phyloP scores from a whole-genome alignment of 805 yeast species.

The Zygosaccharomyces bisporus region DNA sequence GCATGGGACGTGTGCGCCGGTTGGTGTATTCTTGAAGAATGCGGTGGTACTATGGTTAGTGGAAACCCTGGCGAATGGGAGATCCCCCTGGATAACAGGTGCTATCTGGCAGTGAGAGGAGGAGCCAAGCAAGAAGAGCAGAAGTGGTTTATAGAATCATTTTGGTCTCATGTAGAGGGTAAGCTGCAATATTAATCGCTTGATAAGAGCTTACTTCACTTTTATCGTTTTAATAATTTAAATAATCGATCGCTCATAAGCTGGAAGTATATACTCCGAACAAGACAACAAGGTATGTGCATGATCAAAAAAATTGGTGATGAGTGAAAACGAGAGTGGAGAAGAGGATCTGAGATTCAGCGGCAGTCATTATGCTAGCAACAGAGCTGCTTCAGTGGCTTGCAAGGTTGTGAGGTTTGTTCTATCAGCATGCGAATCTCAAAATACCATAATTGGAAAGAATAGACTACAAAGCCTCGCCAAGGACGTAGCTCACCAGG shows the following conservation, averaged over 20 bases:
- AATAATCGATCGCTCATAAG: neutral
- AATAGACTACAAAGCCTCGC: constrained; percentile 20
- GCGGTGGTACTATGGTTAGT: constrained; percentile 56
- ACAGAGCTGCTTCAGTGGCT: constrained; percentile 17
- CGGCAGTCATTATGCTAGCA: constrained; percentile 6
- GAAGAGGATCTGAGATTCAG: neutral
- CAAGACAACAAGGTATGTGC: neutral
- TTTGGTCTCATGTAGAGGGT: constrained; percentile 50
- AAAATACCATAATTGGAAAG: constrained; percentile 25
- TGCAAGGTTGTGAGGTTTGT: constrained; percentile 25
- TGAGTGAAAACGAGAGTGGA: neutral
- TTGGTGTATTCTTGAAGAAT: constrained; percentile 56
- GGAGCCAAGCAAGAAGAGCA: constrained; percentile 42
- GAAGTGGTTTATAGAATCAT: constrained; percentile 43
- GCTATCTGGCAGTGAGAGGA: constrained; percentile 57
- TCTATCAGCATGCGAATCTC: constrained; percentile 25
- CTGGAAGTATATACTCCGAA: constrained; percentile 1
- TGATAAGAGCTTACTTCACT: neutral
- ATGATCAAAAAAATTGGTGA: neutral
- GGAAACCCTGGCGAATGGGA: constrained; percentile 50
- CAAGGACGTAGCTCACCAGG: constrained; percentile 20
- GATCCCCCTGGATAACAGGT: constrained; percentile 48
- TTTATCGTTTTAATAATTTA: neutral
- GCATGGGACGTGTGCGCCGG: constrained; percentile 72
- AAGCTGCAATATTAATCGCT: constrained; percentile 37